Conservation (phyloP, 768 basidiomycete genomes). For the Termitomyces sp. region DNA sequence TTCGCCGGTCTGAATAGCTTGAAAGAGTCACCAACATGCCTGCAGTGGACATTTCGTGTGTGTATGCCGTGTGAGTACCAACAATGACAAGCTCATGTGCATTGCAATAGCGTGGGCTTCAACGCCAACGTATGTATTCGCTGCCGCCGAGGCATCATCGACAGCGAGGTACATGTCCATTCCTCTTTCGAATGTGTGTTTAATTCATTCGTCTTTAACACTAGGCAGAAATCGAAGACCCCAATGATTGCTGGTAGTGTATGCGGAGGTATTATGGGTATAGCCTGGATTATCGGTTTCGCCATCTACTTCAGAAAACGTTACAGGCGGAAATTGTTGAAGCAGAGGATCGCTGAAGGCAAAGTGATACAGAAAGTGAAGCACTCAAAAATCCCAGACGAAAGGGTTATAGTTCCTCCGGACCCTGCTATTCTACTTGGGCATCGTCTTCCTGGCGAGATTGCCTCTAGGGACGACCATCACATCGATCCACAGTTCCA, state of each 20-base stretch:
- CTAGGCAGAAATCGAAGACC: slow-evolving; percentile 48
- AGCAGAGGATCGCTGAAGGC: slow-evolving; percentile 37
- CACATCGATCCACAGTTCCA: not conserved
- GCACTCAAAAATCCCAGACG: slow-evolving; percentile 30
- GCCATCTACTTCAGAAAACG: slow-evolving; percentile 52
- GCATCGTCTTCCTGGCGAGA: slow-evolving; percentile 34
- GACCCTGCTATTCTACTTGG: slow-evolving; percentile 63
- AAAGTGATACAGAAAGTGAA: slow-evolving; percentile 34
- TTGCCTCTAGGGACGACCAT: slow-evolving; percentile 12
- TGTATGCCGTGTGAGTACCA: not conserved
- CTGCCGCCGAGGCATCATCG: slow-evolving; percentile 4
- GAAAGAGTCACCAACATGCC: slow-evolving; percentile 3
- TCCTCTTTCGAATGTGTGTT: not conserved
- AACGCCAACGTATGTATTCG: slow-evolving; percentile 4
- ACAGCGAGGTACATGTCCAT: slow-evolving; percentile 7
- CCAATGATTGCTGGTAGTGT: slow-evolving; percentile 57
- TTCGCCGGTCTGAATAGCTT: not conserved
- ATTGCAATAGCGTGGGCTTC: not conserved
- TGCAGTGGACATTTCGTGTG: slow-evolving; percentile 1
- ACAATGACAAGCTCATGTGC: not conserved
- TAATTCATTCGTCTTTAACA: not conserved
- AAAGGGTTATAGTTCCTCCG: slow-evolving; percentile 52
- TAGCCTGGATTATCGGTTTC: slow-evolving; percentile 53
- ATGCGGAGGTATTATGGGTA: slow-evolving; percentile 43
- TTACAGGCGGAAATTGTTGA: slow-evolving; percentile 39